Percentiles rank a stretch among this genome's conserved stretches.
phyloP scores from a whole-genome alignment of 495 filamentous ascomycete genomes.

The Podospora pseudocomata region DNA sequence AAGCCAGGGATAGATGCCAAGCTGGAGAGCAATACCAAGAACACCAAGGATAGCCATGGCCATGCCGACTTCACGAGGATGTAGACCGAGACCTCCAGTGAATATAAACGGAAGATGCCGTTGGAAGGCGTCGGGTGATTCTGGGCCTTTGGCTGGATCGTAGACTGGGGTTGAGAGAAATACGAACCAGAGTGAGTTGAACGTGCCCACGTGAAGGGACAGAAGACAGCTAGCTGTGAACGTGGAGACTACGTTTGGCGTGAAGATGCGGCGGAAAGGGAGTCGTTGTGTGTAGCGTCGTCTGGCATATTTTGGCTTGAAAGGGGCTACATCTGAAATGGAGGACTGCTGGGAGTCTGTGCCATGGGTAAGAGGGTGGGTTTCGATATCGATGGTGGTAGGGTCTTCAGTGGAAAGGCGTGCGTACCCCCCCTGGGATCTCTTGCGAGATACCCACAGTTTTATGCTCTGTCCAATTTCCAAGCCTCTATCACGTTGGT shows the following conservation, averaged over 20 bases:
- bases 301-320: slow-evolving; percentile 15
- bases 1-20: slow-evolving; percentile 70
- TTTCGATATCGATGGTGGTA: slow-evolving; percentile 23
- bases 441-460: slow-evolving; percentile 17
- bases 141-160: slow-evolving; percentile 40
- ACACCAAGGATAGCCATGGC: slow-evolving; percentile 74
- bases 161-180: slow-evolving; percentile 80
- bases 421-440: slow-evolving; percentile 14
- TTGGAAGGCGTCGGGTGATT: slow-evolving; percentile 26
- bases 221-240: slow-evolving; percentile 66
- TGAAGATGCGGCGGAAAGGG: slow-evolving; percentile 75
- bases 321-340: slow-evolving; percentile 2
- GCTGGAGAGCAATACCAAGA: slow-evolving; percentile 72
- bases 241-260: slow-evolving; percentile 64
- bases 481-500: slow-evolving; percentile 49
- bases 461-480: slow-evolving; percentile 33
- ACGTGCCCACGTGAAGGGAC: slow-evolving; percentile 74
- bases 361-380: slow-evolving; percentile 22
- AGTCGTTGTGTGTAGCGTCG: slow-evolving; percentile 44
- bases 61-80: slow-evolving; percentile 69
- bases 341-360: slow-evolving; percentile 10
- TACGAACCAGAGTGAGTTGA: slow-evolving; percentile 79
- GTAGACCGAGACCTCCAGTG: slow-evolving; percentile 75
- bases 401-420: slow-evolving; percentile 20
- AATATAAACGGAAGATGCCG: slow-evolving; percentile 65